Conservation (phyloP, 352 stramenopile genomes). For the Peronospora belbahrii region DNA sequence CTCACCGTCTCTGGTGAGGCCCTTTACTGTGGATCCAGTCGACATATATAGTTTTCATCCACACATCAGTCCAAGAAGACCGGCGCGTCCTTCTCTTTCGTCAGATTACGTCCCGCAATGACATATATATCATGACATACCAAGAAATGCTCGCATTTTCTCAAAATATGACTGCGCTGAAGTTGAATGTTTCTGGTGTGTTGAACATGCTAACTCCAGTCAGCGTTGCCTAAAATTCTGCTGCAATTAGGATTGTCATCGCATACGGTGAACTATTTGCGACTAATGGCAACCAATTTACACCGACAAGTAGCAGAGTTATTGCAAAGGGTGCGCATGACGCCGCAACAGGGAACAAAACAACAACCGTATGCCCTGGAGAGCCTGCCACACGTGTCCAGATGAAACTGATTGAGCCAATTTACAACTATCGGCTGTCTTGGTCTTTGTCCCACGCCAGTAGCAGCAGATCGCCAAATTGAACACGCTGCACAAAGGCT, state of each 20-base stretch:
- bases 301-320: conserved; percentile 30
- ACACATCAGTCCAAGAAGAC: conserved; percentile 22
- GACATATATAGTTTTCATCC: conserved; percentile 26
- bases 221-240: conserved; percentile 24
- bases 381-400: conserved; percentile 35
- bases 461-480: conserved; percentile 29
- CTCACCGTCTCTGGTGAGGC: conserved; percentile 12
- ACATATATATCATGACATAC: conserved; percentile 24
- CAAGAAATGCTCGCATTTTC: conserved; percentile 25
- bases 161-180: conserved; percentile 49
- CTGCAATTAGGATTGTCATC: conserved; percentile 16
- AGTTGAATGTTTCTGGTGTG: conserved; percentile 23
- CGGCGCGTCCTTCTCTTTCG: conserved; percentile 33
- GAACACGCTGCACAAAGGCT: conserved; percentile 23
- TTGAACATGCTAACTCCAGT: conserved; percentile 37
- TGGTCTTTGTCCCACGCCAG: conserved; percentile 25
- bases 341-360: conserved; percentile 22
- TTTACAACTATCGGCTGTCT: conserved; percentile 15
- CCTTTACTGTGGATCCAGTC: conserved; percentile 13
- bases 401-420: conserved; percentile 36
- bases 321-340: conserved; percentile 18
- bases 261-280: conserved; percentile 26
- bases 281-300: conserved; percentile 44
- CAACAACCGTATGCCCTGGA: conserved; percentile 24
- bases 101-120: conserved; percentile 28